These are phyloP conservation scores for Bipolaris zeicola DNA, from an alignment of 2,329 filamentous ascomycete species.

Conservation along the genomic window DNA sequence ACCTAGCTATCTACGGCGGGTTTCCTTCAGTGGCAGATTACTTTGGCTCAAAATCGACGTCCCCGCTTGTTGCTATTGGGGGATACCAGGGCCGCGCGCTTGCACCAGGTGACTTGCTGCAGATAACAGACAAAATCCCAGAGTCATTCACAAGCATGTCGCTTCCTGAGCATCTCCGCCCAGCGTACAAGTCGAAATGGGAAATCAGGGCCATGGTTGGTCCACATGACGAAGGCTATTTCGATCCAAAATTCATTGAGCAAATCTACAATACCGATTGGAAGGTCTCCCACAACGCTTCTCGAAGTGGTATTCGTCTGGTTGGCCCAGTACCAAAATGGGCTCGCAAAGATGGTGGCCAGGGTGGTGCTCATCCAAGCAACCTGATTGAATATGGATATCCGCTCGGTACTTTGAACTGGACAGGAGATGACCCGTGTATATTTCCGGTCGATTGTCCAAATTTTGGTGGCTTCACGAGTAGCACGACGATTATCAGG, in stretches of 20 bases:
- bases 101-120: slow-evolving; percentile 60
- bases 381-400: slow-evolving; percentile 63
- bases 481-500: slow-evolving; percentile 60
- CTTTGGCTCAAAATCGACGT: slow-evolving; percentile 65
- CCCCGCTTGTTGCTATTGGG: slow-evolving; percentile 62
- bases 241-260: slow-evolving; percentile 58
- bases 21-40: slow-evolving; percentile 60
- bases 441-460: slow-evolving; percentile 65
- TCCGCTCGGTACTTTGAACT: slow-evolving; percentile 63
- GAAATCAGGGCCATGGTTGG: slow-evolving; percentile 61
- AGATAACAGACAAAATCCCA: slow-evolving; percentile 51
- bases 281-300: slow-evolving; percentile 66
- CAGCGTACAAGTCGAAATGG: slow-evolving; percentile 58
- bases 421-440: slow-evolving; percentile 66
- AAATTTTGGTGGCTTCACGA: slow-evolving; percentile 66
- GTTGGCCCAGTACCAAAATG: slow-evolving; percentile 64
- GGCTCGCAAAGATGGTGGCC: slow-evolving; percentile 64
- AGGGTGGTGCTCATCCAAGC: slow-evolving; percentile 66
- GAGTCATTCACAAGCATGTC: slow-evolving; percentile 36
- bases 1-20: slow-evolving; percentile 63
- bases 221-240: slow-evolving; percentile 62
- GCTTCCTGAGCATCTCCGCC: slow-evolving; percentile 55
- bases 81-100: slow-evolving; percentile 65
- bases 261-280: slow-evolving; percentile 64
- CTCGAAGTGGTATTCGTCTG: slow-evolving; percentile 64